Evolutionary conservation across 2,329 filamentous ascomycete genomes (phyloP), one percentile per base, ranked within the genome.

Genomic region (Fusarium siculi): DNA sequence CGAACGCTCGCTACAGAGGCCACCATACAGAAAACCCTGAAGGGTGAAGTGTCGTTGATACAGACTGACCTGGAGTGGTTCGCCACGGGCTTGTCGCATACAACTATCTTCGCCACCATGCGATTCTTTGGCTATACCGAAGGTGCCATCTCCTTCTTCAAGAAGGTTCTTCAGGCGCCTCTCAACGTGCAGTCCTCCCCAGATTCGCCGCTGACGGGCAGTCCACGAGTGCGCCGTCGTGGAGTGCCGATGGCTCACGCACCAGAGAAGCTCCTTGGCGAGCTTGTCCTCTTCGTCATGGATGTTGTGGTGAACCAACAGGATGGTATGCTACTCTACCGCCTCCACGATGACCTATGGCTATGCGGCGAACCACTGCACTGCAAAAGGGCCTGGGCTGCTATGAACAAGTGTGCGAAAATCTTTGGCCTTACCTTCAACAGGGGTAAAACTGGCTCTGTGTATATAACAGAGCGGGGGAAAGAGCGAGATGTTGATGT

Each of bases 61-160:
- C 58, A 61, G 30, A 61, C 58, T 4, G 58, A 61, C 15, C 37
- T 61, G 4, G 37, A 61, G 37, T 61, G 58, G 58, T 61, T 61
- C 11, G 58, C 37, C 4, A 61, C 49, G 5, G 49, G 58, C 11
- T 9, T 61, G 2, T 43, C 58, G 6, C 58, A 61, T n/a, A n/a
- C 49, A 15, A 61, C 58, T 6, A 56, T 61, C 1, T 61, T 61
- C 16, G 47, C 37, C 4, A 42, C 30, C 4, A 61, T 56, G 58
- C 10, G 49, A 36, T 56, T 61, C 19, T 61, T 61, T 43, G 58
- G 58, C 9, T 61, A 56, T n/a, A 61, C 58, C 4, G 37, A 61
- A 21, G 9, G 7, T 19, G 30, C 37, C n/a, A 61, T 61, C 9
- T 43, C 30, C 4, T 61, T 61, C 19, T 61, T 56, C 23, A 56